A percentile compares a stretch with the other conserved stretches of the same genome.
These are phyloP conservation scores for Alnus glutinosa DNA, from an alignment of 306 rosid species.

Conservation along the genomic window DNA sequence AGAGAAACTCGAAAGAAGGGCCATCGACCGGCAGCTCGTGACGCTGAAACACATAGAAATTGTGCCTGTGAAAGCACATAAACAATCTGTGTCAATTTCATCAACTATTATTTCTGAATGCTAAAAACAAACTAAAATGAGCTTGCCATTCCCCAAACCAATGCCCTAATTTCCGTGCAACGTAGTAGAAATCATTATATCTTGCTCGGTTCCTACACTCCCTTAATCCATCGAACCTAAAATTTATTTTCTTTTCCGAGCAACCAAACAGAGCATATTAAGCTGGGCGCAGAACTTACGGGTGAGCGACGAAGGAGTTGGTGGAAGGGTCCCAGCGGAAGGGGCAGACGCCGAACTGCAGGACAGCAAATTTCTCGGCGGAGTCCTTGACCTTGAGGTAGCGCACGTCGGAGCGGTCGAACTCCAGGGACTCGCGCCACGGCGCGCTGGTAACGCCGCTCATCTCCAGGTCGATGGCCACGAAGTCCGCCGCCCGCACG, in stretches of 20 bases:
- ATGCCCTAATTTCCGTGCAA: not conserved
- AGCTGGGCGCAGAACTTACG: constrained; percentile 43
- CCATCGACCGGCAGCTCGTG: constrained; percentile 57
- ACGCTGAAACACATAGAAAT: constrained; percentile 86
- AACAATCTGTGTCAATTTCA: constrained; percentile 11
- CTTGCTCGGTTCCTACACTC: not conserved
- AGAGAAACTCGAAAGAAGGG: constrained; percentile 70
- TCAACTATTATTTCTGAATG: constrained; percentile 1
- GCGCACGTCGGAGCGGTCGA: constrained; percentile 82
- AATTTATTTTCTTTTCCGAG: not conserved
- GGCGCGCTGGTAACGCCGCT: constrained; percentile 91
- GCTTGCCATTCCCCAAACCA: not conserved
- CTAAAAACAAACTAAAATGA: not conserved
- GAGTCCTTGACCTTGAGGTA: constrained; percentile 91
- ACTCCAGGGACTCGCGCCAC: constrained; percentile 80
- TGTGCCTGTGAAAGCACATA: constrained; percentile 57
- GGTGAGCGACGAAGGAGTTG: constrained; percentile 64
- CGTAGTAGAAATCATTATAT: not conserved
- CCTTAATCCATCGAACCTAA: not conserved
- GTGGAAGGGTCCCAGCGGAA: constrained; percentile 79
- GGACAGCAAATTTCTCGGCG: constrained; percentile 77
- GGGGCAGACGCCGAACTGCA: constrained; percentile 93
- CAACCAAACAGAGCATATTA: not conserved
- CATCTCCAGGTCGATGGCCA: constrained; percentile 95
- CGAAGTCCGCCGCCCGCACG: constrained; percentile 75